Percentiles rank a stretch among this genome's conserved stretches.
These are phyloP conservation scores for Populus trichocarpa DNA, from an alignment of 441 rosid genomes.

Conservation along the genomic window DNA sequence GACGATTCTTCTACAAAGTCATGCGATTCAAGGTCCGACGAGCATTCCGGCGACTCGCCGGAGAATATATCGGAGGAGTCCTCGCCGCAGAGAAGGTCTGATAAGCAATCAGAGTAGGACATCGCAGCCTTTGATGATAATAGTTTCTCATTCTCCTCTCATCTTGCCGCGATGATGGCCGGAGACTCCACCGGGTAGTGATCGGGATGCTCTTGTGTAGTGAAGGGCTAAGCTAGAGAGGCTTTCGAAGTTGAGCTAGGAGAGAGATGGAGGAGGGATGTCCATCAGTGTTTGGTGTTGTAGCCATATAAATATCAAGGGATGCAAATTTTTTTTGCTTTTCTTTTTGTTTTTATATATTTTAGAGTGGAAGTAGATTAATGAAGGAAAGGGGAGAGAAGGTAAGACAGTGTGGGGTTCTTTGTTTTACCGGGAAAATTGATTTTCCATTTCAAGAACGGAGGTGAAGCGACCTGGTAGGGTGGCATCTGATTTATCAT, in stretches of 20 bases:
- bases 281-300: not conserved
- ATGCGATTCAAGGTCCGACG: constrained; percentile 57
- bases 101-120: constrained; percentile 13
- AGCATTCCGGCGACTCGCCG: constrained; percentile 63
- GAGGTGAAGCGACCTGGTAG: too few relatives aligned
- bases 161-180: constrained; percentile 15
- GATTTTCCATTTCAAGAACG: too few relatives aligned
- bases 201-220: constrained; percentile 3
- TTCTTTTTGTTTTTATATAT: too few relatives aligned
- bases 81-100: constrained; percentile 73
- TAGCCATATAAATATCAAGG: too few relatives aligned
- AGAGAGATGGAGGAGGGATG: not conserved
- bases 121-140: constrained; percentile 23
- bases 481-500: not conserved
- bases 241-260: not conserved
- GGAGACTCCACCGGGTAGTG: constrained; percentile 6
- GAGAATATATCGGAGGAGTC: constrained; percentile 55
- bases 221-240: not conserved
- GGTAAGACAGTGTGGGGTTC: not conserved
- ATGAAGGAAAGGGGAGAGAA: not conserved
- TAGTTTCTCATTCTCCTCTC: constrained; percentile 40
- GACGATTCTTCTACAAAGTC: constrained; percentile 57
- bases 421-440: not conserved
- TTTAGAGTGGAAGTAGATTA: not conserved
- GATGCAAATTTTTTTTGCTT: too few relatives aligned